These are phyloP conservation scores for Leishmania major DNA, from an alignment of 208 protist species.

Conservation along the genomic window DNA sequence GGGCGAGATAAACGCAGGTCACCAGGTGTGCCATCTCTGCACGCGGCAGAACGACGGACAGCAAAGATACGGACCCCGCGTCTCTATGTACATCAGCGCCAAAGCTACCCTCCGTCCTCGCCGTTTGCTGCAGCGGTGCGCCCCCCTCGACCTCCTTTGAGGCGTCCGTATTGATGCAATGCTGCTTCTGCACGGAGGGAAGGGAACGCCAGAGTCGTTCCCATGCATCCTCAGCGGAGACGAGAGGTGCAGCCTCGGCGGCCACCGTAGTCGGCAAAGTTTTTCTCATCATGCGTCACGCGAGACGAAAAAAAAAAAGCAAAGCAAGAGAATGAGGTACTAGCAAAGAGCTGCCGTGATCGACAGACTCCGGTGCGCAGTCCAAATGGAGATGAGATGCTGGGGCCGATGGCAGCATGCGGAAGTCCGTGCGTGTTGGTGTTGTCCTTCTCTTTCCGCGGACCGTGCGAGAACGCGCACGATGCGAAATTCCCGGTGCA, in stretches of 20 bases:
- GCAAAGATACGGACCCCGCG: neutral
- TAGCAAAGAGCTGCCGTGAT: too few species aligned
- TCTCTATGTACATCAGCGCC: conserved; percentile 28
- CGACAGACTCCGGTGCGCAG: too few species aligned
- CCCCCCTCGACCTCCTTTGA: neutral
- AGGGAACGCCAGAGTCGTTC: conserved; percentile 72
- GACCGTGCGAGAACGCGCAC: neutral
- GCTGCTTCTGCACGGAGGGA: conserved; percentile 40
- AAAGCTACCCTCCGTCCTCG: too few species aligned
- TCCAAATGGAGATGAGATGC: neutral
- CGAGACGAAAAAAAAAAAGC: neutral
- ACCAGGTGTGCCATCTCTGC: conserved; percentile 61
- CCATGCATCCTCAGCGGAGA: conserved; percentile 51
- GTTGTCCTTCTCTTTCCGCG: neutral
- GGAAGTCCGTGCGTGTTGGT: neutral
- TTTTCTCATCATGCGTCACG: conserved; percentile 3
- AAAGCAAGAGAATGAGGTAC: neutral
- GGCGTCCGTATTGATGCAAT: neutral
- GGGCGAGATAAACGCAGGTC: conserved; percentile 62
- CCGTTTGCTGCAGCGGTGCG: neutral
- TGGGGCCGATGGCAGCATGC: neutral
- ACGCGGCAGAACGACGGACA: conserved; percentile 37
- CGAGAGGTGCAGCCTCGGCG: neutral
- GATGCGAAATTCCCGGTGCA: neutral
- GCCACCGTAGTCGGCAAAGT: neutral